These are phyloP conservation scores for Adansonia grandidieri DNA, from an alignment of 441 rosid genomes.

Conservation along the genomic window DNA sequence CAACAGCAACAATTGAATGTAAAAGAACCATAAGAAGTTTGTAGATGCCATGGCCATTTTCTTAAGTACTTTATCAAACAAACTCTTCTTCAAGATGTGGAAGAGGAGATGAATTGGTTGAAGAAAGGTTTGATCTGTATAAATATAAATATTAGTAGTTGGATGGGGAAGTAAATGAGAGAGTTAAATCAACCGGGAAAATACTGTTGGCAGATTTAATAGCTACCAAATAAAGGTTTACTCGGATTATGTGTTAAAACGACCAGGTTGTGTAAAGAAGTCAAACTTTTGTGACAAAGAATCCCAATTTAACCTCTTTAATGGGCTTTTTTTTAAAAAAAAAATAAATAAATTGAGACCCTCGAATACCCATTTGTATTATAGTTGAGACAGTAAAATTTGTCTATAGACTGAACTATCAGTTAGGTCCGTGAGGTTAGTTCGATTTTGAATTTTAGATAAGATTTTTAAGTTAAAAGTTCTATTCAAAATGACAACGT, in stretches of 20 bases:
- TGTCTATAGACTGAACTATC: too few relatives aligned
- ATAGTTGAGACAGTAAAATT: too few relatives aligned
- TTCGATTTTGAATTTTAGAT: too few relatives aligned
- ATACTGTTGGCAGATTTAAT: conserved; percentile 43
- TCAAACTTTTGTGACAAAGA: conserved; percentile 19
- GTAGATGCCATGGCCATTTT: conserved; percentile 1
- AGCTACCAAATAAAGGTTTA: conserved; percentile 10
- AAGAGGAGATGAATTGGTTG: background rate
- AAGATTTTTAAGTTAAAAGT: too few relatives aligned
- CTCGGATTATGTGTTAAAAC: background rate
- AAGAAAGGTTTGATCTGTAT: background rate
- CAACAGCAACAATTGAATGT: conserved; percentile 20
- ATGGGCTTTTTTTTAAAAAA: too few relatives aligned
- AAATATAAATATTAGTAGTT: conserved; percentile 27
- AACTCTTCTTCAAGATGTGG: background rate
- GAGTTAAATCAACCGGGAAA: background rate
- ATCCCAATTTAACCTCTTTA: background rate
- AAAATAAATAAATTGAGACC: background rate
- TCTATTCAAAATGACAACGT: too few relatives aligned
- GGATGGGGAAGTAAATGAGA: conserved; percentile 18
- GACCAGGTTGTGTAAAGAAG: background rate
- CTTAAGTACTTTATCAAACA: background rate
- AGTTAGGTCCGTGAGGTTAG: too few relatives aligned
- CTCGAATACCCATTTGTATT: too few relatives aligned
- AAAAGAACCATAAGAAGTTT: conserved; percentile 2